Evolutionary conservation across 345 rosid species (phyloP).

Genomic region (Boechera divaricarpa): DNA sequence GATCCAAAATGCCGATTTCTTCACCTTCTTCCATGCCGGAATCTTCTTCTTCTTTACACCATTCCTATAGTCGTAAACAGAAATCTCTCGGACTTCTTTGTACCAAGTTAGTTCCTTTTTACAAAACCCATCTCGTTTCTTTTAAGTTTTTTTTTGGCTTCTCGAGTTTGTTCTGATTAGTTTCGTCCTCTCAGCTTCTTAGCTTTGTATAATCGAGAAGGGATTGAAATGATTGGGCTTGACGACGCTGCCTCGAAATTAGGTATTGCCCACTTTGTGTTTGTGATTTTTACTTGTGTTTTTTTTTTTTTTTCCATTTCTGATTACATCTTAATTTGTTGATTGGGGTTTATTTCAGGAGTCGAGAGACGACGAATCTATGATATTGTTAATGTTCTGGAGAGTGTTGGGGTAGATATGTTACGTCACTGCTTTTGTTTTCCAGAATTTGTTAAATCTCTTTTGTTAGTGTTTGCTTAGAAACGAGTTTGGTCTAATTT

Average conservation of each 20-base stretch:
- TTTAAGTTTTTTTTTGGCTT: background rate
- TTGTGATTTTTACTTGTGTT: background rate
- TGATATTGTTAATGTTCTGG: slow-evolving; percentile 85
- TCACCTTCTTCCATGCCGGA: slow-evolving; percentile 49
- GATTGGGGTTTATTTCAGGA: slow-evolving; percentile 48
- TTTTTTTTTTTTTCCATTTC: background rate
- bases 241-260: slow-evolving; percentile 80
- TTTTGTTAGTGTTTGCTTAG: background rate
- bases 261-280: slow-evolving; percentile 49
- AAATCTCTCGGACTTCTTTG: slow-evolving; percentile 93
- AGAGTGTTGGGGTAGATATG: slow-evolving; percentile 82
- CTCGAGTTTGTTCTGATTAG: background rate
- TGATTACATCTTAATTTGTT: slow-evolving; percentile 7
- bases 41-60: slow-evolving; percentile 60
- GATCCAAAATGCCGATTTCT: slow-evolving; percentile 29
- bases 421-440: background rate
- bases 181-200: slow-evolving; percentile 59
- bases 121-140: background rate
- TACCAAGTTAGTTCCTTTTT: slow-evolving; percentile 59
- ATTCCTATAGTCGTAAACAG: slow-evolving; percentile 76
- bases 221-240: slow-evolving; percentile 70
- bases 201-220: slow-evolving; percentile 72
- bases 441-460: background rate
- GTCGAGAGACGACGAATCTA: slow-evolving; percentile 90
- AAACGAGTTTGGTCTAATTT: slow-evolving; percentile 9